Conservation (phyloP, 495 filamentous ascomycete genomes). For the Trypethelium eluteriae region DNA sequence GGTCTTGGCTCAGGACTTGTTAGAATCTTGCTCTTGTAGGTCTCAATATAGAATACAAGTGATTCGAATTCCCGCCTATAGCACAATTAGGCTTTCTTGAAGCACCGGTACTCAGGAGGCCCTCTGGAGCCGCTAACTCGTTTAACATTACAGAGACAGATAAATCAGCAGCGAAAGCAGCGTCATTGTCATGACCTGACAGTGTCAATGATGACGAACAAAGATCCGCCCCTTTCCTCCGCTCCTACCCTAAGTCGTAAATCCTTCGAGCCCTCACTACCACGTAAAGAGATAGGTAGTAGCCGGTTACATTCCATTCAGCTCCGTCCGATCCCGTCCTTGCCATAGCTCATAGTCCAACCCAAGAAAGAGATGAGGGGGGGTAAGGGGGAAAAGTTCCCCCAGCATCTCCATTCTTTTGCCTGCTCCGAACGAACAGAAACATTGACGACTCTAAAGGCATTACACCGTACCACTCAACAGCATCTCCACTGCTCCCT, state of each 20-base stretch:
- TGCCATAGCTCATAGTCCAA: no score
- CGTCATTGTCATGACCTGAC: background rate
- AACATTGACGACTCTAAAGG: no score
- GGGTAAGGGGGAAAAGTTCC: background rate
- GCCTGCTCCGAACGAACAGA: no score
- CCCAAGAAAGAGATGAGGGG: background rate
- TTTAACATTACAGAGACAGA: background rate
- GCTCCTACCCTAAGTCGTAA: background rate
- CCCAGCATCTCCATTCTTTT: no score
- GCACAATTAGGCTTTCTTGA: no score
- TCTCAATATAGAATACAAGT: no score
- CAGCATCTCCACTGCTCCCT: conserved; percentile 84
- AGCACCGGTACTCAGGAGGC: background rate
- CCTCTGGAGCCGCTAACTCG: background rate
- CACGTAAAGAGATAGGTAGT: no score
- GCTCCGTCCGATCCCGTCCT: no score
- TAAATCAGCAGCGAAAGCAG: background rate
- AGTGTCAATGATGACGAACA: background rate
- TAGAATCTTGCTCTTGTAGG: no score
- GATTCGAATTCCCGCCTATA: no score
- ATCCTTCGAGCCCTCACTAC: background rate
- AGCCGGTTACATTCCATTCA: no score
- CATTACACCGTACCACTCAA: conserved; percentile 31
- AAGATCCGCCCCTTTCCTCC: background rate
- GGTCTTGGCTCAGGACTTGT: no score